These are phyloP conservation scores for Syzygium syzygioides DNA, from an alignment of 441 rosid genomes.

Conservation along the genomic window DNA sequence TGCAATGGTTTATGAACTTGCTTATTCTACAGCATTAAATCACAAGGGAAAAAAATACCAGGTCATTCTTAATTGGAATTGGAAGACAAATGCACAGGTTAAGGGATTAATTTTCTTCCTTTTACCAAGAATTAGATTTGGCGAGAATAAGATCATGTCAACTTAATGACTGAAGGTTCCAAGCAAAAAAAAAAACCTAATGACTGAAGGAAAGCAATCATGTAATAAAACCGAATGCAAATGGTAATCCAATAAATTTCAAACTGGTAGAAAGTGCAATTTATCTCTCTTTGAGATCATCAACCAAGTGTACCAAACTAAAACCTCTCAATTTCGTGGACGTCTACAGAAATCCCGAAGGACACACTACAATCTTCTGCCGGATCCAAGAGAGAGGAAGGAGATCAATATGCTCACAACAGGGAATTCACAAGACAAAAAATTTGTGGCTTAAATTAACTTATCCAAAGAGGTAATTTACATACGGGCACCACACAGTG, in stretches of 20 bases:
- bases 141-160: too few species aligned
- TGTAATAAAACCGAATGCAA: too few species aligned
- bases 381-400: not conserved
- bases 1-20: slow-evolving; percentile 78
- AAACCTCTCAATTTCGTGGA: not conserved
- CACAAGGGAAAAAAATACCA: not conserved
- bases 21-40: slow-evolving; percentile 45
- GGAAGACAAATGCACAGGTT: not conserved
- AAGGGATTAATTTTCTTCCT: not conserved
- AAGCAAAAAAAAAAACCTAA: too few species aligned
- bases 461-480: not conserved
- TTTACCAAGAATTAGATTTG: too few species aligned
- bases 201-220: too few species aligned
- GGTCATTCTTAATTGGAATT: too few species aligned
- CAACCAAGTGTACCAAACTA: not conserved
- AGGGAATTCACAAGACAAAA: not conserved
- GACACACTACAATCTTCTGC: not conserved
- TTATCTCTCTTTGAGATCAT: not conserved
- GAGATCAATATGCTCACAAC: not conserved
- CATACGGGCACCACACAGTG: not conserved
- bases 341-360: too few species aligned
- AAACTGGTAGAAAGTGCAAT: not conserved
- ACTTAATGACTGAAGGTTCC: too few species aligned
- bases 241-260: not conserved
- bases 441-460: not conserved